A percentile compares a stretch with the other conserved stretches of the same genome.
These are phyloP conservation scores for Cyberlindnera japonica DNA, from an alignment of 805 yeast genomes.

Conservation along the genomic window DNA sequence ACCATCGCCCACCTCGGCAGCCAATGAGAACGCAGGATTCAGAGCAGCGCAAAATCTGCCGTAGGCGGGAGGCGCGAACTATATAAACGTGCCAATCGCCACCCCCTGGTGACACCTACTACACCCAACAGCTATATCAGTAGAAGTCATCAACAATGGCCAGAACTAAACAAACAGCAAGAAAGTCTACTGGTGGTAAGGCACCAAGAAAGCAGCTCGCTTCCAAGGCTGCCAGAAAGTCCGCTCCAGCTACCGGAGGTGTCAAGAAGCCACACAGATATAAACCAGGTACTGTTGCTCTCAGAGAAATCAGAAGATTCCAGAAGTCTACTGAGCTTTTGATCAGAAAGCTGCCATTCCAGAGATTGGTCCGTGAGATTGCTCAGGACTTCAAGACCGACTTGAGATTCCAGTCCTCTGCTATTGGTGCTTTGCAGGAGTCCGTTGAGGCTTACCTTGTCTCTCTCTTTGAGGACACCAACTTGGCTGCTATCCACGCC, in stretches of 20 bases:
- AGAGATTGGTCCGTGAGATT: constrained; percentile 92
- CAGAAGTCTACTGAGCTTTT: constrained; percentile 93
- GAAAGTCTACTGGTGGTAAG: constrained; percentile 94
- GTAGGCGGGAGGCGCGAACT: not conserved
- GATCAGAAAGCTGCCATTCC: constrained; percentile 96
- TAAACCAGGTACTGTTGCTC: constrained; percentile 96
- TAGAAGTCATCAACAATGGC: constrained; percentile 51
- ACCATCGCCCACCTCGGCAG: not conserved
- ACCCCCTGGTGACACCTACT: not conserved
- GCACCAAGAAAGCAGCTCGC: constrained; percentile 94
- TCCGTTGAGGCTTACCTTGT: constrained; percentile 98
- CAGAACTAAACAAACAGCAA: constrained; percentile 91
- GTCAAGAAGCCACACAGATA: constrained; percentile 94
- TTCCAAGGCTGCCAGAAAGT: constrained; percentile 89
- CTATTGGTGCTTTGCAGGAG: constrained; percentile 97
- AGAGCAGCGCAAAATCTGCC: not conserved
- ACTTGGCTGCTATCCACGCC: constrained; percentile 98
- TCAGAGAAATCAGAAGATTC: constrained; percentile 96
- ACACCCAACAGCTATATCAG: constrained; percentile 5
- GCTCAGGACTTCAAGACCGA: constrained; percentile 93
- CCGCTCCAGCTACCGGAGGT: constrained; percentile 91
- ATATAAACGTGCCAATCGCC: not conserved
- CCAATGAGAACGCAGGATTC: constrained; percentile 2
- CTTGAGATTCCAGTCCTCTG: constrained; percentile 95
- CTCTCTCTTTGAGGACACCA: constrained; percentile 94